Evolutionary conservation across 176 grass and related monocot genomes (phyloP), one percentile per base, ranked within the genome.

Genomic region (Phoenix dactylifera): DNA sequence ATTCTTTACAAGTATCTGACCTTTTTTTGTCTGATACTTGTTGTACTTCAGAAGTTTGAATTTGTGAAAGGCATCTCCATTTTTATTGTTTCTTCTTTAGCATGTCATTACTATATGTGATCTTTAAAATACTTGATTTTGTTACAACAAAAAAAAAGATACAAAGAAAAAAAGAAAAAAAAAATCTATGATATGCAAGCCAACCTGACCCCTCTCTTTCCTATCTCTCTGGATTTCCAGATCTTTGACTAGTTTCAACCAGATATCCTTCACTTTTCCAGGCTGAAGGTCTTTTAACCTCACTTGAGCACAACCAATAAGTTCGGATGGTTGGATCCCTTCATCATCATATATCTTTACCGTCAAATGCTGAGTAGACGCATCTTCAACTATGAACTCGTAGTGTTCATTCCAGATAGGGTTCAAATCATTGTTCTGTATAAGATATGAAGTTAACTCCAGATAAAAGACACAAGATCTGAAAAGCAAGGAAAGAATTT

Each of bases 361-460:
- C 2, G 87, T 97, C 75, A 97, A 50, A 59, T 71, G 74, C 50
- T 97, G 92, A 26, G 92, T 97, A 60, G 92, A 85, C n/a, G 82
- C 53, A 67, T 97, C 92, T 73, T 97, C 92, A 7, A 97, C 92
- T 75, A 83, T 70, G 66, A 97, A 88, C 80, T 97, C 92, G 1
- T 88, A 97, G 65, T 87, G 87, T 59, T 97, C 87, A 49, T 97
- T 97, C 92, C 92, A 97, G 55, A 97, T 91, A 18, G 92, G 92
- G 48, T 97, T 91, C 72, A 97, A 75, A 80, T 97, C 92, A 80
- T 97, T 97, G 52, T 91, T 91, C 92, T 91, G 79, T 50, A 76
- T 29, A 50, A 72, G 49, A 66, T 66, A 63, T 58, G 75, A 75
- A 20, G 32, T 80, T 62, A 87, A 59, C 50, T 79, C 20, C 57